Percentiles rank a stretch among this genome's conserved stretches.
phyloP scores from a whole-genome alignment of 1,139 yeast species.

The Suhomyces guaymorum region DNA sequence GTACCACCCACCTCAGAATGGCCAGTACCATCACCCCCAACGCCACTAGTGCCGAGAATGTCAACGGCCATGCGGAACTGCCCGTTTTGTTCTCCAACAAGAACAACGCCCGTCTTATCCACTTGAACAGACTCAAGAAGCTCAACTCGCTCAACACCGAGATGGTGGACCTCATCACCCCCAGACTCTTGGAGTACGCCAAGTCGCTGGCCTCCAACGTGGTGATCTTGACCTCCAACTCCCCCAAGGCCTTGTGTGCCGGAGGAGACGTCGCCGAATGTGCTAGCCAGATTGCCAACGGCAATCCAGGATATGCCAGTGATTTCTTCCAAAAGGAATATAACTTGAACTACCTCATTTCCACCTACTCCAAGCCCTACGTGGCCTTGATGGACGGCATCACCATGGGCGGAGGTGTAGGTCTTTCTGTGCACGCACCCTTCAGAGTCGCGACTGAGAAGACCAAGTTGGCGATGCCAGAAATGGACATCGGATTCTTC shows the following conservation, averaged over 20 bases:
- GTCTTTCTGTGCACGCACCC: slow-evolving; percentile 88
- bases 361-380: slow-evolving; percentile 82
- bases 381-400: slow-evolving; percentile 87
- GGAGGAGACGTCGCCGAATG: slow-evolving; percentile 94
- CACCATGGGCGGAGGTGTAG: slow-evolving; percentile 99
- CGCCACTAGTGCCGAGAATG: slow-evolving; percentile 16
- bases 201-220: slow-evolving; percentile 66
- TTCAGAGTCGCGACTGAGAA: slow-evolving; percentile 89
- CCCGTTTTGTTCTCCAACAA: slow-evolving; percentile 63
- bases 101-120: slow-evolving; percentile 71
- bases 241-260: slow-evolving; percentile 70
- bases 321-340: slow-evolving; percentile 81
- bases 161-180: slow-evolving; percentile 75
- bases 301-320: slow-evolving; percentile 54
- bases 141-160: slow-evolving; percentile 80
- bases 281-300: slow-evolving; percentile 51
- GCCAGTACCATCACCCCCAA: slow-evolving; percentile 21
- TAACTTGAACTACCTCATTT: slow-evolving; percentile 73
- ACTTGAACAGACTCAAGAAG: slow-evolving; percentile 78
- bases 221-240: slow-evolving; percentile 68
- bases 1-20: slow-evolving; percentile 20
- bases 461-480: slow-evolving; percentile 96
- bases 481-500: slow-evolving; percentile 93
- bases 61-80: slow-evolving; percentile 37
- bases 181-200: slow-evolving; percentile 74